Percentiles rank a stretch among this genome's conserved stretches.
phyloP scores from a whole-genome alignment of 306 rosid species.

The Prosopis cineraria region DNA sequence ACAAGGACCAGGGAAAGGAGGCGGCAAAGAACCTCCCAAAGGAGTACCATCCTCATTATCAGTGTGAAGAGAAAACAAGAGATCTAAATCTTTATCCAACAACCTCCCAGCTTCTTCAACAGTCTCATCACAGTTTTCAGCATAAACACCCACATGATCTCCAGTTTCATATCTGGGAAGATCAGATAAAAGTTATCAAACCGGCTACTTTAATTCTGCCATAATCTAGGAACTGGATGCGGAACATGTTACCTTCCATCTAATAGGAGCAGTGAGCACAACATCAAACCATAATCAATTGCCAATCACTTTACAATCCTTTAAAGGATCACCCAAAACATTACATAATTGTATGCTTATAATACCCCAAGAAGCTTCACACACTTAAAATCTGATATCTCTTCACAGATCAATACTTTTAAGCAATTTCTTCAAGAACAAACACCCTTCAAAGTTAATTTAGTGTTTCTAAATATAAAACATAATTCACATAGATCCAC shows the following conservation, averaged over 20 bases:
- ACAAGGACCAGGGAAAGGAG: slow-evolving; percentile 89
- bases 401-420: not conserved
- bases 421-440: not conserved
- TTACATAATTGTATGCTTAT: not conserved
- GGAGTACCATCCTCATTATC: slow-evolving; percentile 93
- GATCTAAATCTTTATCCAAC: slow-evolving; percentile 75
- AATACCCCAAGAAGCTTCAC: not conserved
- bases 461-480: not conserved
- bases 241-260: not conserved
- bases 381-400: not conserved
- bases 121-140: slow-evolving; percentile 75
- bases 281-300: not conserved
- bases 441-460: not conserved
- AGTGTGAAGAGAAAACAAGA: slow-evolving; percentile 72
- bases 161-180: slow-evolving; percentile 90
- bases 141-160: slow-evolving; percentile 96
- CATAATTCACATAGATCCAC: not conserved
- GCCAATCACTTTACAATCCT: not conserved
- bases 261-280: not conserved
- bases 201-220: not conserved
- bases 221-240: not conserved
- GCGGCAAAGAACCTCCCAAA: slow-evolving; percentile 76
- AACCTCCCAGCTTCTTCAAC: slow-evolving; percentile 81
- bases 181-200: slow-evolving; percentile 23
- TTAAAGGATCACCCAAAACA: not conserved